These are phyloP conservation scores for Calamus simplicifolius DNA, from an alignment of 176 grass and related monocot species.

Conservation along the genomic window DNA sequence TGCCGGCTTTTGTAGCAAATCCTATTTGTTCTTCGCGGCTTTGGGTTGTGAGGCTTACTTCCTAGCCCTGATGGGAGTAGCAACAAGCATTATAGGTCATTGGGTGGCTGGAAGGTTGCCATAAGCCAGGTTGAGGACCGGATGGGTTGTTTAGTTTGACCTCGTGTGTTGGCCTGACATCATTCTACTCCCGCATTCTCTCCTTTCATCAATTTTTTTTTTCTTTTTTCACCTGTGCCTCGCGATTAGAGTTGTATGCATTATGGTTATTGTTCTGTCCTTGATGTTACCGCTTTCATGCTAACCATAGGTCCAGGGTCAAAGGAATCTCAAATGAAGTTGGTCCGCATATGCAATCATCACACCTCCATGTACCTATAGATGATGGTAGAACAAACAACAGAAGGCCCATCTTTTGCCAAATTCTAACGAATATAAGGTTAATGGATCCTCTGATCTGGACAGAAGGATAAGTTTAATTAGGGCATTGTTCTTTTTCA, in stretches of 20 bases:
- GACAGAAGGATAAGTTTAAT: no score
- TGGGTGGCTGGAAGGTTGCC: no score
- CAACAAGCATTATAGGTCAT: neutral
- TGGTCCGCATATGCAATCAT: no score
- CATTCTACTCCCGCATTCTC: neutral
- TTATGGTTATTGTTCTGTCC: slow-evolving; percentile 1
- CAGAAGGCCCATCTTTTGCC: no score
- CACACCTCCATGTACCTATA: no score
- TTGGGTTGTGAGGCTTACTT: neutral
- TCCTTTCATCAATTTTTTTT: slow-evolving; percentile 4
- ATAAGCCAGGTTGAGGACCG: no score
- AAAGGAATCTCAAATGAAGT: neutral
- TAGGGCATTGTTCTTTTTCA: no score
- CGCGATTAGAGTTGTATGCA: neutral
- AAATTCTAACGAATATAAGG: no score
- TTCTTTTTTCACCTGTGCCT: neutral
- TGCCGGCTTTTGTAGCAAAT: neutral
- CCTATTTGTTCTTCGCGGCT: neutral
- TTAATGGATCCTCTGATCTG: no score
- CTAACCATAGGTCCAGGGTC: neutral
- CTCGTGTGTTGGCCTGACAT: no score
- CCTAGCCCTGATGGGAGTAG: neutral
- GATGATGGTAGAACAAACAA: no score
- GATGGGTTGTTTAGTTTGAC: no score
- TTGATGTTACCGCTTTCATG: slow-evolving; percentile 4